Evolutionary conservation across 225 moss, liverwort and hornwort species (phyloP), one percentile per base, ranked within the genome.

Genomic region (Asterella californica): DNA sequence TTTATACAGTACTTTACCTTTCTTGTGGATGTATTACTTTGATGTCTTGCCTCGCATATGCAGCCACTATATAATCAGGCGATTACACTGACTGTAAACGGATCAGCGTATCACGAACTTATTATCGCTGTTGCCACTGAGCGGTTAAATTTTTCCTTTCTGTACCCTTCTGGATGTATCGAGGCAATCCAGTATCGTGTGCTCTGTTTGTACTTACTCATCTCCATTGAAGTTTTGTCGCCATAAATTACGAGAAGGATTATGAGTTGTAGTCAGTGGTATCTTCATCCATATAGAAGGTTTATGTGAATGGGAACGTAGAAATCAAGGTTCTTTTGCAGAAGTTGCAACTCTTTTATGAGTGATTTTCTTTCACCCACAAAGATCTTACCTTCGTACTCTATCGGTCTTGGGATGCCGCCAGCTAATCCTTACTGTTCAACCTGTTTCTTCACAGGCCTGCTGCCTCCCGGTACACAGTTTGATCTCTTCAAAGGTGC

Each of bases 401-500:
- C 17, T 52, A 52, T 11, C 52, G 12, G 12, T 52, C 10, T 52
- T 52, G 14, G 52, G 52, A 6, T 52, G 52, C 30, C 3, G 64
- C 53, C 32, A 65, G 32, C 64, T 65, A 65, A 65, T 33, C n/a
- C n/a, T 27, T 6, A 12, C 27, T n/a, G 2, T 27, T 65, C 10
- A 24, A 50, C 4, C 30, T 57, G 15, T 55, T 24, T 14, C 33
- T 38, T 45, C 80, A 80, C 89, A 97, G 97, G 97, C 38, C 85
- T 99, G 76, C 82, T 99, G 88, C 97, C 97, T 76, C 97, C 97
- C 4, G 97, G 95, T 61, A 91, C 95, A 33, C 97, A 99, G 66
- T 99, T 99, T 76, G 97, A 99, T 86, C 90, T 99, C 68, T 99
- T 99, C 82, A 95, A 92, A 85, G 97, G 97, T 76, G 95, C 97